Evolutionary conservation across 805 yeast genomes (phyloP).

Genomic region (Clavispora vitiphila): DNA sequence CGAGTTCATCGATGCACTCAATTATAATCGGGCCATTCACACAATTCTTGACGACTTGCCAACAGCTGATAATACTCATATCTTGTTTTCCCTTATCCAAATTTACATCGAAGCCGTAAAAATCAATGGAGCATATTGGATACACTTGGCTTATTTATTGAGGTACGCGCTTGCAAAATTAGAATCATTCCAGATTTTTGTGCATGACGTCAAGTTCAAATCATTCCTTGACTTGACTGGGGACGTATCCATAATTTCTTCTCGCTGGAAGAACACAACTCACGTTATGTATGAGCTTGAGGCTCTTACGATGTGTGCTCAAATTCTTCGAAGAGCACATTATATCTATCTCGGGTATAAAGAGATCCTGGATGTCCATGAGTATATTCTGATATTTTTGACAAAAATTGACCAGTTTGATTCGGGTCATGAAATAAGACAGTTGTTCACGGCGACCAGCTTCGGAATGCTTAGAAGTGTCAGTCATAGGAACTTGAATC

Average conservation of each 20-base stretch:
- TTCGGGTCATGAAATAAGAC: neutral
- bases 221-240: conserved; percentile 20
- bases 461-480: conserved; percentile 6
- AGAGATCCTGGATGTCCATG: conserved; percentile 18
- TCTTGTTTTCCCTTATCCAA: conserved; percentile 26
- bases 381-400: conserved; percentile 6
- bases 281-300: conserved; percentile 4
- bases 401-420: neutral
- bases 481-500: conserved; percentile 2
- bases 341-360: conserved; percentile 31
- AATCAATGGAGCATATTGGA: conserved; percentile 24
- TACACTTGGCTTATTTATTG: conserved; percentile 20
- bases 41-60: conserved; percentile 21
- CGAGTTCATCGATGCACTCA: conserved; percentile 20
- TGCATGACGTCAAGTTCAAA: conserved; percentile 18
- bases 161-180: conserved; percentile 16
- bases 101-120: conserved; percentile 23
- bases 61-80: conserved; percentile 13
- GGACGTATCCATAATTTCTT: conserved; percentile 4
- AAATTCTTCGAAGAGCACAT: conserved; percentile 17
- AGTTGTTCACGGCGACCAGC: conserved; percentile 3
- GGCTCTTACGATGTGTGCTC: conserved; percentile 2
- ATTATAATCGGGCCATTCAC: conserved; percentile 15
- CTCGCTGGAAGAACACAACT: conserved; percentile 1
- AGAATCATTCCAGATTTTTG: conserved; percentile 14